Base-by-base conservation (phyloP, 2,329 filamentous ascomycete species). In the Aspergillus cejpii region DNA sequence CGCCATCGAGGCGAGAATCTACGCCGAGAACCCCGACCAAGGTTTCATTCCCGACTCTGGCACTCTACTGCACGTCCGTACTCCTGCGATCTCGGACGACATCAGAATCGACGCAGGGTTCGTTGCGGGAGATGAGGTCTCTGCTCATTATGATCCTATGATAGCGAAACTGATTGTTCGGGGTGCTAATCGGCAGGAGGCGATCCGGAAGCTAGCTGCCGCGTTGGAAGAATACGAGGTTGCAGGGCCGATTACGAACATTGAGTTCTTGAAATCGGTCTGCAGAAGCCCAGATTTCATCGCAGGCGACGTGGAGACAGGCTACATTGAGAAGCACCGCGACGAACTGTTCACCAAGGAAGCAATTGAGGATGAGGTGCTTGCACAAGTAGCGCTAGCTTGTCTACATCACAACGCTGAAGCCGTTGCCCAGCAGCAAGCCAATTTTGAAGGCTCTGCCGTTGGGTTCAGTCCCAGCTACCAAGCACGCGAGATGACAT, bases 81-180 rank as follows among this genome's bases (percentile, higher is more conserved):
- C 86, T 1, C 90, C 91, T 0, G 65, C 72, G 39, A 71, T 77
- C 5, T 78, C 80, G 28, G 76, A 84, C 1, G 85, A 89, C 51
- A 79, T 97, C 24, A 83, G 92, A 31, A 89, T 98, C 53, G 92
- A 98, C 60, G 89, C 90, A 37, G 92, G 92, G 1, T 97, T 97
- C 64, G 80, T 90, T 21, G 78, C 89, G 55, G 92, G 92, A 20
- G 91, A 95, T 63, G 87, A 88, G 51, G 87, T 98, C 2, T 94
- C 90, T 0, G 87, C 91, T 47, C 87, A 92, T 43, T 98, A 98
- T 66, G 92, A 98, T 57, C 92, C 92, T 21, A 98, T 98, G 92
- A 95, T 98, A 55, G 87, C 92, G 36, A 98, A 98, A 70, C 78
- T 98, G 41, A 98, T 98, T 56, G 88, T 97, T 5, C 80, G 87